Evolutionary conservation across 2,329 filamentous ascomycete genomes (phyloP).

Genomic region (Aphanocladium album): DNA sequence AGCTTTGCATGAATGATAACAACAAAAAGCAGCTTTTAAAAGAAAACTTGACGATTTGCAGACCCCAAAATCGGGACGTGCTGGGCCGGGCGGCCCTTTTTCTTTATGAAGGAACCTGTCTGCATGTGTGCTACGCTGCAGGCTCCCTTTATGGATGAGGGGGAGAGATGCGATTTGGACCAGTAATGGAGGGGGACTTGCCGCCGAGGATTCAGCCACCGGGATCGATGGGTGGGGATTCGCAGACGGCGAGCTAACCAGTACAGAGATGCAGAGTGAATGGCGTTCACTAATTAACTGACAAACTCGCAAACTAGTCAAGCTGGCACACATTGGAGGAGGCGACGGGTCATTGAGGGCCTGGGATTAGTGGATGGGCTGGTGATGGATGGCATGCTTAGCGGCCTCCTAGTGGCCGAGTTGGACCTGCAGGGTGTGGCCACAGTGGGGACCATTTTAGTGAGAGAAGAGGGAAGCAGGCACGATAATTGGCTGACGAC

Average conservation of each 20-base stretch:
- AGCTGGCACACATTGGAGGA: too few relatives aligned
- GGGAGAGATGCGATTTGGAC: background rate
- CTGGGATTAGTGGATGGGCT: background rate
- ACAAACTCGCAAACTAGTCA: too few relatives aligned
- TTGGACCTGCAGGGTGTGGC: background rate
- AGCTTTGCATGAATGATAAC: background rate
- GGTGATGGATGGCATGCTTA: background rate
- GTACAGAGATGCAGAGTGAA: background rate
- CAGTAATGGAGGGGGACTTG: background rate
- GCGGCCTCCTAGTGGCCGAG: background rate
- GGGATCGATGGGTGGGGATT: background rate
- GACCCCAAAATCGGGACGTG: background rate
- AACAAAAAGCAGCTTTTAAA: too few relatives aligned
- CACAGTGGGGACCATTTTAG: background rate
- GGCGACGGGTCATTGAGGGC: too few relatives aligned
- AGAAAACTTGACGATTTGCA: background rate
- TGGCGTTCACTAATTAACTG: too few relatives aligned
- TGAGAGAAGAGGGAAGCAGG: background rate
- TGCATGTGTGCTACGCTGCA: background rate
- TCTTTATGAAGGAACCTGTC: background rate
- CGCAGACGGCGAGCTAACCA: too few relatives aligned
- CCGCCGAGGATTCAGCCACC: slow-evolving; percentile 3
- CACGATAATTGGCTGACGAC: background rate
- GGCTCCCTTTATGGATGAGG: background rate
- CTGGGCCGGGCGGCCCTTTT: slow-evolving; percentile 4